phyloP scores from a whole-genome alignment of 306 rosid species.

The Trifolium fragiferum region DNA sequence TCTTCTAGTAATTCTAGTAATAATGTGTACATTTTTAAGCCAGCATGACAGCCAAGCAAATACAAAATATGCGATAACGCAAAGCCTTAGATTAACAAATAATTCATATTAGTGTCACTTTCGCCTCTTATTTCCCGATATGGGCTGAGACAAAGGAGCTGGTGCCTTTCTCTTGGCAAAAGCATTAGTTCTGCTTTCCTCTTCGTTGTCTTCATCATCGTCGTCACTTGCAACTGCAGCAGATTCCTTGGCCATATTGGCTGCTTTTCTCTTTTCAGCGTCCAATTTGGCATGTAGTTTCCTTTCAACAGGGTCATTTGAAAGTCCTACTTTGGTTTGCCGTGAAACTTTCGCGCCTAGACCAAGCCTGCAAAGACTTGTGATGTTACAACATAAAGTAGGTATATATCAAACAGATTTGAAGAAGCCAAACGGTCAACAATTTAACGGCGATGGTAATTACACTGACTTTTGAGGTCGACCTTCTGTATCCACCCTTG shows the following conservation, averaged over 20 bases:
- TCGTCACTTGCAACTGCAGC: constrained; percentile 38
- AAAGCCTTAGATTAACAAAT: neutral
- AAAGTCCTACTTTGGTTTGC: constrained; percentile 57
- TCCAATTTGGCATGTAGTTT: constrained; percentile 65
- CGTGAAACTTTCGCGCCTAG: constrained; percentile 80
- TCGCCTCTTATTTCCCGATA: constrained; percentile 55
- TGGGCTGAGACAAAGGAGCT: constrained; percentile 34
- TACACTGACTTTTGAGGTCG: constrained; percentile 67
- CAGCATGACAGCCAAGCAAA: neutral
- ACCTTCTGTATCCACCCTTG: constrained; percentile 44
- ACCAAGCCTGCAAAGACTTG: constrained; percentile 67
- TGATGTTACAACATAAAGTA: constrained; percentile 1
- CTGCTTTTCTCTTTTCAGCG: constrained; percentile 61
- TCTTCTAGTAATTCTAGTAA: too few species aligned
- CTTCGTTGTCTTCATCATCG: constrained; percentile 47
- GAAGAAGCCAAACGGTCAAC: constrained; percentile 1
- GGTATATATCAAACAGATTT: constrained; percentile 12
- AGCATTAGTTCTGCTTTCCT: constrained; percentile 73
- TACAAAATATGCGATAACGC: constrained; percentile 6
- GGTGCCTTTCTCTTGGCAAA: constrained; percentile 68
- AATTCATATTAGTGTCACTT: constrained; percentile 41
- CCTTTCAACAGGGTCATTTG: constrained; percentile 72
- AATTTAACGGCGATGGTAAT: neutral
- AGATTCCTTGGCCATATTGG: constrained; percentile 55
- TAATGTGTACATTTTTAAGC: too few species aligned